Evolutionary conservation across 257 asterid genomes (phyloP).

Genomic region (Gardenia jasminoides): DNA sequence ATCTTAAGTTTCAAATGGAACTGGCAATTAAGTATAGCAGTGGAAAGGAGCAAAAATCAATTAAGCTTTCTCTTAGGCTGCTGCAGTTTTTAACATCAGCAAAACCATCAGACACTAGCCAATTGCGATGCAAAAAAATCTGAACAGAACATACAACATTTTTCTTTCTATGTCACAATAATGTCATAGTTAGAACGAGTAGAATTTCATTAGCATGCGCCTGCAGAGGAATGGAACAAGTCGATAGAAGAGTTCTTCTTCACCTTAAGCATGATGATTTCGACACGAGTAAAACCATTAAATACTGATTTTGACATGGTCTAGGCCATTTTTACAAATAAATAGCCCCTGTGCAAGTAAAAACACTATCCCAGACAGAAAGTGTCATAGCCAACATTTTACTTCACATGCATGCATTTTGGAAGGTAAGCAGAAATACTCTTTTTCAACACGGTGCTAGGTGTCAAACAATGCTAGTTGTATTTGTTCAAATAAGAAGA

Average conservation of each 20-base stretch:
- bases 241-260: neutral
- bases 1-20: too few species aligned
- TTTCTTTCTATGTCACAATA: too few species aligned
- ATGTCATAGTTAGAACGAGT: too few species aligned
- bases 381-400: neutral
- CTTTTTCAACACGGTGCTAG: neutral
- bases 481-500: neutral
- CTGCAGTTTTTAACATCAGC: too few species aligned
- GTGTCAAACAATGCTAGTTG: neutral
- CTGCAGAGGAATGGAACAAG: neutral
- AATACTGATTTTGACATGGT: neutral
- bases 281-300: neutral
- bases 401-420: neutral
- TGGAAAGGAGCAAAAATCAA: too few species aligned
- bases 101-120: too few species aligned
- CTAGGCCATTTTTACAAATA: neutral
- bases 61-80: too few species aligned
- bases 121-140: too few species aligned
- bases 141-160: too few species aligned
- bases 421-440: neutral
- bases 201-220: too few species aligned
- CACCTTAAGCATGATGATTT: neutral
- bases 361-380: neutral
- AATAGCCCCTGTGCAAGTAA: neutral
- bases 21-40: too few species aligned